Base-by-base conservation (phyloP, 176 grass and related monocot species). In the Panicum miliaceum region DNA sequence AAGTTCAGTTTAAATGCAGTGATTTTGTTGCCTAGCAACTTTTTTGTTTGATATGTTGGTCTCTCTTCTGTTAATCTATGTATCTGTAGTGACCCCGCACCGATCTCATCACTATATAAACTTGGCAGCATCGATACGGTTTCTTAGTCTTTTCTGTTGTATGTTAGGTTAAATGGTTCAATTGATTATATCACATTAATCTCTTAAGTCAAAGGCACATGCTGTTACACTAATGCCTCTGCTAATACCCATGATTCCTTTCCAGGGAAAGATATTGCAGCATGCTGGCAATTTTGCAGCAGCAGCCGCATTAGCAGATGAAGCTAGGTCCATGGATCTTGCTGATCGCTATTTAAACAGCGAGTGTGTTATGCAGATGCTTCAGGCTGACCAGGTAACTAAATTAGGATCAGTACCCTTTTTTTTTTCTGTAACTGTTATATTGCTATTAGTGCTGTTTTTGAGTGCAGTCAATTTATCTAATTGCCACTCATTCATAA, bases 341-440 rank as follows among this genome's bases (percentile, higher is more conserved):
- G 96, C 96, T 84, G 96, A 99, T 80, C 96, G 96, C 46, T 99
- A 99, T 83, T 91, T 99, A 83, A 99, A 99, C 54, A 99, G 93
- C 5, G 96, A 96, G 52, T 96, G 96, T 88, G 96, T 99, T 86
- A 96, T 94, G 91, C 91, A 89, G 52, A 99, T 99, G 96, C 96
- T 99, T 80, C 89, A 96, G 83, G 96, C 96, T 81, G 97, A 99
- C 47, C 91, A 99, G 97, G 97, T 99, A 89, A 12, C 46, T 68
- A 37, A 56, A 81, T 79, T 71, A 53, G 5, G 40, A 84, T 25
- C 27, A 41, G 9, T 0, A 34, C 7, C 34, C 42, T 10, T 10
- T 5, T 34, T 5, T 34, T 64, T 18, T 11, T 48, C 27, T 68
- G 23, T 25, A 15, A 1, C 32, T 32, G 25, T 64, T 48, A n/a